phyloP scores from a whole-genome alignment of 2,329 filamentous ascomycete genomes.

The Talaromyces verruculosus region DNA sequence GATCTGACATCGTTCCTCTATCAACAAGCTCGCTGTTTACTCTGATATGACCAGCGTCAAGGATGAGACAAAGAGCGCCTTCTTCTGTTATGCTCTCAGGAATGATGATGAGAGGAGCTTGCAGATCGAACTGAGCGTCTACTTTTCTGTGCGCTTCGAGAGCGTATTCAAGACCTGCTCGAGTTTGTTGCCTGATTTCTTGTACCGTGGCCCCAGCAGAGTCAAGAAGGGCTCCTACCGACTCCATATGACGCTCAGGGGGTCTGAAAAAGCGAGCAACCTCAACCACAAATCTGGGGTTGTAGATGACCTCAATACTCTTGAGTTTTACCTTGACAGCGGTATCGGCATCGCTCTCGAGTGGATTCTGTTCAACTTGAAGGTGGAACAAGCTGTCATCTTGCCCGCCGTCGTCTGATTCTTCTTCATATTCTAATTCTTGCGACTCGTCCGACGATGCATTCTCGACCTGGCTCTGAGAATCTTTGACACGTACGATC shows the following conservation, averaged over 20 bases:
- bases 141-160: conserved; percentile 97
- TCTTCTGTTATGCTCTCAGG: conserved; percentile 85
- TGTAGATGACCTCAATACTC: conserved; percentile 96
- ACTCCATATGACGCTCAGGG: conserved; percentile 97
- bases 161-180: conserved; percentile 93
- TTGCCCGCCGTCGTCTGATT: conserved; percentile 46
- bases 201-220: conserved; percentile 94
- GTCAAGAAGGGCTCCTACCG: conserved; percentile 92
- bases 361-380: conserved; percentile 89
- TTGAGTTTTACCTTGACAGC: conserved; percentile 88
- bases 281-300: conserved; percentile 87
- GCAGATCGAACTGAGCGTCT: conserved; percentile 91
- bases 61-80: conserved; percentile 81
- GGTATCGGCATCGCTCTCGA: conserved; percentile 88
- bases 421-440: conserved; percentile 41
- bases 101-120: conserved; percentile 93
- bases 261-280: conserved; percentile 95
- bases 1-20: conserved; percentile 80
- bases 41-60: conserved; percentile 94
- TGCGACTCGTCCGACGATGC: conserved; percentile 42
- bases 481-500: conserved; percentile 93
- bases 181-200: conserved; percentile 88
- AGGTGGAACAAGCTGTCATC: conserved; percentile 87
- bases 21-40: conserved; percentile 93
- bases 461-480: conserved; percentile 53